Evolutionary conservation across 306 rosid genomes (phyloP), one percentile per base, ranked within the genome.

Genomic region (Macrotyloma uniflorum): DNA sequence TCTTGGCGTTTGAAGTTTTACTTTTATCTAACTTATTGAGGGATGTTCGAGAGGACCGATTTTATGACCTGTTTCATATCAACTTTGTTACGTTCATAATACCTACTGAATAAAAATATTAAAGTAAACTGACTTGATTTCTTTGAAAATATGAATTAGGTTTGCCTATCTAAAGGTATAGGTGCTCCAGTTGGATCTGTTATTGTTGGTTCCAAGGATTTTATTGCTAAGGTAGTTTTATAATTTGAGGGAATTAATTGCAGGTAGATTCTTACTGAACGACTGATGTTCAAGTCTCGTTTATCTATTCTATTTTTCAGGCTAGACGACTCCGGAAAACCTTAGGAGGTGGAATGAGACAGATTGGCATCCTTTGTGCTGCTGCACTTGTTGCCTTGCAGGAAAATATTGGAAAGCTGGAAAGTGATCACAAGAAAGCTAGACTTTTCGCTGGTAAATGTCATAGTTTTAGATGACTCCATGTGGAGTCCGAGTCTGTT

Each of bases 311-410:
- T 32, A 77, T 32, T 8, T 70, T 76, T 76, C 28, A 95, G 98
- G 98, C 98, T 40, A 90, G 84, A 86, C 75, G 84, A 79, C 89
- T 95, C 70, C 83, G 96, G 69, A 95, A 95, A 84, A 87, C 97
- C 71, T 85, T 95, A 70, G 98, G 98, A 20, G 98, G 98, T 54
- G 98, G 97, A 75, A 95, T 92, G 98, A 95, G 97, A 79, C 98
- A 95, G 84, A 24, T 87, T 1, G 98, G 98, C 8, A 76, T 92
- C 77, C 92, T 95, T 33, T 91, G 98, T 43, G 98, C 97, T 6
- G 98, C 97, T 8, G 97, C 97, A 59, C 80, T 95, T 38, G 88
- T 95, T 65, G 98, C 89, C 33, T 72, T 95, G 4, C 87, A 87
- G 53, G 97, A 95, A 55, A 91, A 90, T 87, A 83, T 87, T 46